Base-by-base conservation (phyloP, 2,329 filamentous ascomycete genomes). In the Clonostachys solani region DNA sequence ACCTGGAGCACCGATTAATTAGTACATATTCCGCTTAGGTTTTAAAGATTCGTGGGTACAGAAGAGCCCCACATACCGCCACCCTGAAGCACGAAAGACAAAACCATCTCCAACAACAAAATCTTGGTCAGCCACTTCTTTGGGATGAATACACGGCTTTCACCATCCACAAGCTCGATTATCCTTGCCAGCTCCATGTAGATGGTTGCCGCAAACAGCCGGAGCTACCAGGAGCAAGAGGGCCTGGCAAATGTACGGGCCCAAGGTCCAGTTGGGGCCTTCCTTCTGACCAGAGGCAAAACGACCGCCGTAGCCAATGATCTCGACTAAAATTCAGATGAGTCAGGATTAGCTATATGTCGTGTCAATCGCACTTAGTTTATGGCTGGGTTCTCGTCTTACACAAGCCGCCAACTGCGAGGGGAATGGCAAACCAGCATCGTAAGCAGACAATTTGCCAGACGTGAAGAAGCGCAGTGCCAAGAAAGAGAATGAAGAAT, bases 401-500 rank as follows among this genome's bases (percentile, higher is more conserved):
- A 76, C 74, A 71, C 3, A 68, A 19, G 1, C 69, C 72, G 1
- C 74, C 75, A 3, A 74, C 52, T 15, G 72, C 52, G 44, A 78
- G 69, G 0, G 70, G 65, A 2, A 69, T 60, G 49, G 75, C 75
- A 53, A 74, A 80, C 67, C 73, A 78, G 12, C 68, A 70, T 35
- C 66, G 61, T 3, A 67, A 67, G 19, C 61, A 68, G 16, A 67
- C 53, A 38, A 77, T 62, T 23, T 68, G 66, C 49, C 59, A 72
- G 2, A 54, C 51, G 50, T 80, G 76, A 2, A 58, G 52, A 1
- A 56, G 33, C 0, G 75, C 72, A 2, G 69, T 53, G 3, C 68
- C 8, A 8, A 53, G 36, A 53, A 79, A 80, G 2, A 81, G 52
- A 17, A 69, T 42, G 1, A 63, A 52, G 47, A 79, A 78, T 4